Percentiles rank a stretch among this genome's conserved stretches.
phyloP scores from a whole-genome alignment of 2,329 filamentous ascomycete species.

The Teratosphaeria destructans region DNA sequence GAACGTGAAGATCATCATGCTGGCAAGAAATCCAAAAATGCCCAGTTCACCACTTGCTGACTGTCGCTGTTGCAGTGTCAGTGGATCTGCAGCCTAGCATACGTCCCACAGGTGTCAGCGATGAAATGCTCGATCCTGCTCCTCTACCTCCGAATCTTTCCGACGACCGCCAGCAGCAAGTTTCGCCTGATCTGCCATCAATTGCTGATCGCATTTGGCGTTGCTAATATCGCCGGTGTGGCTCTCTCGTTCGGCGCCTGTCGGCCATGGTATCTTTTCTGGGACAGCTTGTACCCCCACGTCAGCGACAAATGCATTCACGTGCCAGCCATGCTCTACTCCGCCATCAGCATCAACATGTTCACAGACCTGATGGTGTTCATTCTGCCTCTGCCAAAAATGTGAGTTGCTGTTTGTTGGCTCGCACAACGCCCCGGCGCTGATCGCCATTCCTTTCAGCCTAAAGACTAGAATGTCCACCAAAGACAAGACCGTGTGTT shows the following conservation, averaged over 20 bases:
- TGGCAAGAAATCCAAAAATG: not conserved
- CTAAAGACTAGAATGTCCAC: not conserved
- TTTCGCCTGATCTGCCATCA: not conserved
- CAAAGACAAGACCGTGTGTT: not conserved
- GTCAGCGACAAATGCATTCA: not conserved
- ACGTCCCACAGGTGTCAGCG: not conserved
- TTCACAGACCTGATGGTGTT: not conserved
- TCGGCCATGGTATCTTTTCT: not conserved
- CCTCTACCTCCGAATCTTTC: not conserved
- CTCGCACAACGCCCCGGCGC: not conserved
- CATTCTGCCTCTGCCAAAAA: not conserved
- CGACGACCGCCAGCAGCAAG: not conserved
- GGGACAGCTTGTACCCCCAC: not conserved
- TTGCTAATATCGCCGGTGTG: not conserved
- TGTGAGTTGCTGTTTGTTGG: not conserved
- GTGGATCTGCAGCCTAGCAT: not conserved
- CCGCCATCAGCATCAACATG: not conserved
- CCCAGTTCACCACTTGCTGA: not conserved
- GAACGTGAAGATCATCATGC: not conserved
- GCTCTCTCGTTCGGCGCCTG: not conserved
- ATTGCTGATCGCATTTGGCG: not conserved
- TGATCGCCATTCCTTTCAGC: not conserved
- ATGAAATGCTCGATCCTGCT: not conserved
- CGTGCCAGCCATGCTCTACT: not conserved
- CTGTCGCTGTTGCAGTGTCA: not conserved